Evolutionary conservation across 1,139 yeast species (phyloP).

Genomic region (Hansenula anomala): DNA sequence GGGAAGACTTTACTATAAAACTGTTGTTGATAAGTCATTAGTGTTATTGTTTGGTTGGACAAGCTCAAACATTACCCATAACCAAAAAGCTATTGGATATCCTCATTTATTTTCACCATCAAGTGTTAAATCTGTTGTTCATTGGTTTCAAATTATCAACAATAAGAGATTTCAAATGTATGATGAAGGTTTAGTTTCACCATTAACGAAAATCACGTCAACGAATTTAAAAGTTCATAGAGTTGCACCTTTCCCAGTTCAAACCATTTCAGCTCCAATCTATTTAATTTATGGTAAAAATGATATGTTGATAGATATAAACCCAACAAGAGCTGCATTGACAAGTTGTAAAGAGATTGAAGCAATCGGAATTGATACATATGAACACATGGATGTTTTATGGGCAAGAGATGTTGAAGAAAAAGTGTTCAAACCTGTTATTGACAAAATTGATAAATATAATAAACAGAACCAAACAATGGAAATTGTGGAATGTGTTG

Average conservation of each 20-base stretch:
- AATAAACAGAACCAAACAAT: constrained; percentile 5
- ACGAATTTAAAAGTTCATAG: constrained; percentile 32
- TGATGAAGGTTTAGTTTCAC: constrained; percentile 46
- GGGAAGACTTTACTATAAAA: constrained; percentile 64
- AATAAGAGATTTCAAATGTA: constrained; percentile 75
- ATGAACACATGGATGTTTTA: constrained; percentile 80
- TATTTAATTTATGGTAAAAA: constrained; percentile 66
- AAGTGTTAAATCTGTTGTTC: constrained; percentile 80
- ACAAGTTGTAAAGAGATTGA: constrained; percentile 40
- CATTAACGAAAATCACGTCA: constrained; percentile 13
- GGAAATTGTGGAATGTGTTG: constrained; percentile 1
- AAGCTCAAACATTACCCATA: constrained; percentile 54
- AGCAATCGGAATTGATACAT: constrained; percentile 39
- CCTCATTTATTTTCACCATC: constrained; percentile 81
- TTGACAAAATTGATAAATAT: constrained; percentile 12
- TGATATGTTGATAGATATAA: constrained; percentile 80
- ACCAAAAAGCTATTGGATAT: constrained; percentile 71
- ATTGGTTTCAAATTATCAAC: constrained; percentile 87
- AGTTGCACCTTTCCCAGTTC: constrained; percentile 58
- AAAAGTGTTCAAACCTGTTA: constrained; percentile 32
- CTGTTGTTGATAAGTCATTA: constrained; percentile 53
- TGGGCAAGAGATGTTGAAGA: constrained; percentile 72
- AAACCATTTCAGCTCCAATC: constrained; percentile 57
- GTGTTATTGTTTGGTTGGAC: constrained; percentile 68
- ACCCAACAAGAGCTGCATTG: constrained; percentile 52